These are phyloP conservation scores for Myxozyma vanderwaltii DNA, from an alignment of 805 yeast species.

Conservation along the genomic window DNA sequence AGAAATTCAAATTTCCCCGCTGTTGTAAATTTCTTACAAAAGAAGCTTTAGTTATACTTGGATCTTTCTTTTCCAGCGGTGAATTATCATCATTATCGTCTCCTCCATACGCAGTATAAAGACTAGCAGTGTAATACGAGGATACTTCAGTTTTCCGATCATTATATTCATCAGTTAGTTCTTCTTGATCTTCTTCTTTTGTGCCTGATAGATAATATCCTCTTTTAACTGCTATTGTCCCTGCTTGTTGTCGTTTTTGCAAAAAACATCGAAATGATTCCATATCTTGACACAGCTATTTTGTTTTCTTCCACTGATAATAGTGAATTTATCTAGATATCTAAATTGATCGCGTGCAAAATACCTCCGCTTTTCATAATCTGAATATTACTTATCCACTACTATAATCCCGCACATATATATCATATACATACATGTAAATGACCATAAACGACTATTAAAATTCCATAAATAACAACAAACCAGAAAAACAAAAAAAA, in stretches of 20 bases:
- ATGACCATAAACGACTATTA: too few relatives aligned
- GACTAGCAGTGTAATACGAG: slow-evolving; percentile 3
- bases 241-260: slow-evolving; percentile 2
- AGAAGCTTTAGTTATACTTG: neutral
- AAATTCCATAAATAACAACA: too few relatives aligned
- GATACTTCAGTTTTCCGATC: neutral
- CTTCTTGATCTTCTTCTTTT: neutral
- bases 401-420: too few relatives aligned
- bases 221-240: neutral
- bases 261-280: neutral
- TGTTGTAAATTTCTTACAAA: too few relatives aligned
- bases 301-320: too few relatives aligned
- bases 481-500: too few relatives aligned
- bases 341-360: too few relatives aligned
- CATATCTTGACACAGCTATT: neutral
- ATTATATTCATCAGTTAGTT: neutral
- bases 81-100: neutral
- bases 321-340: too few relatives aligned
- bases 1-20: too few relatives aligned
- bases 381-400: too few relatives aligned
- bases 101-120: slow-evolving; percentile 6
- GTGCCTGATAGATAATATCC: neutral
- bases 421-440: too few relatives aligned
- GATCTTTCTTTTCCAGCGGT: neutral
- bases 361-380: too few relatives aligned